These are phyloP conservation scores for Ustilago crameri DNA, from an alignment of 1,284 basidiomycete genomes.

Conservation along the genomic window DNA sequence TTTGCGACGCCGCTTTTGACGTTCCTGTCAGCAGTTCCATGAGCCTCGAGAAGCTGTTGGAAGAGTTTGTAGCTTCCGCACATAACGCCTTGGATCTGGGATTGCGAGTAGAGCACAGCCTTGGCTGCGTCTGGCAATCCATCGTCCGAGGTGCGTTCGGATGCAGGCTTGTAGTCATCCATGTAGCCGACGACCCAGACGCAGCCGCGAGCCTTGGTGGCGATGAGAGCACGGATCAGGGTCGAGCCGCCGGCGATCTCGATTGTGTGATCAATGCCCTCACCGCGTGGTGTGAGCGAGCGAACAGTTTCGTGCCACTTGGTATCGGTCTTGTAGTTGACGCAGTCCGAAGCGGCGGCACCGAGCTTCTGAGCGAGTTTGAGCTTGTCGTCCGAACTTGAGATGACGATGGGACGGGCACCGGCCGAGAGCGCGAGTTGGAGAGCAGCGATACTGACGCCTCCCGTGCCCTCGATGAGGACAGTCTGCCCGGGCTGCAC, in stretches of 20 bases:
- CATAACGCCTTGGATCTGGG: constrained; percentile 41
- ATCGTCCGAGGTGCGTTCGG: neutral
- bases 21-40: constrained; percentile 14
- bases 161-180: constrained; percentile 40
- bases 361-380: constrained; percentile 25
- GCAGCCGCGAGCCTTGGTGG: constrained; percentile 30
- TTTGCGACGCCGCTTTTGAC: constrained; percentile 1
- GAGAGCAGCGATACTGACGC: constrained; percentile 39
- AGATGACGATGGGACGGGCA: constrained; percentile 47
- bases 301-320: constrained; percentile 28
- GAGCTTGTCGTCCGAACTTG: constrained; percentile 36
- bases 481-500: constrained; percentile 38
- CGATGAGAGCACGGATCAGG: constrained; percentile 19
- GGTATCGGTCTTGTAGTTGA: constrained; percentile 37
- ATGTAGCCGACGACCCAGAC: constrained; percentile 48
- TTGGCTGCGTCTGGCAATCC: constrained; percentile 26
- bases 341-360: constrained; percentile 18
- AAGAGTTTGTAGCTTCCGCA: constrained; percentile 45
- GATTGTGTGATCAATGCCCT: constrained; percentile 40
- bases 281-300: constrained; percentile 16
- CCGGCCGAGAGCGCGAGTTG: constrained; percentile 34
- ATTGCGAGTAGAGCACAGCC: constrained; percentile 35
- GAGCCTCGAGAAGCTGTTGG: constrained; percentile 36
- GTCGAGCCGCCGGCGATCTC: constrained; percentile 47
- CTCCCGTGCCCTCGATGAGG: constrained; percentile 44